These are phyloP conservation scores for Aegilops sharonensis DNA, from an alignment of 176 grass and related monocot species.

Conservation along the genomic window DNA sequence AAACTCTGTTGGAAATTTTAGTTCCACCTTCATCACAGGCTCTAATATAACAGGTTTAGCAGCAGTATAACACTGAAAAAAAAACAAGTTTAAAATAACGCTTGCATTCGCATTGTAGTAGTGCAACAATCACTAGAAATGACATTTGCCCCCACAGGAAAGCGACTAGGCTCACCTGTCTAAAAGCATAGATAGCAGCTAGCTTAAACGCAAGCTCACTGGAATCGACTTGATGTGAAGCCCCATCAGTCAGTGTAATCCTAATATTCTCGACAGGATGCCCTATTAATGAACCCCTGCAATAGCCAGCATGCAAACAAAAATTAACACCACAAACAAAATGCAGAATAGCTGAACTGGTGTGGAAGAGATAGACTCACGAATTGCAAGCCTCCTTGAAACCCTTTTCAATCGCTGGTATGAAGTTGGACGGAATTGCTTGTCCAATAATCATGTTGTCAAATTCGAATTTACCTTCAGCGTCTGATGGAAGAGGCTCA, in stretches of 20 bases:
- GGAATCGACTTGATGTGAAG: conserved; percentile 94
- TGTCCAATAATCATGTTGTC: conserved; percentile 92
- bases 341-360: conserved; percentile 9
- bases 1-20: conserved; percentile 95
- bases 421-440: conserved; percentile 89
- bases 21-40: conserved; percentile 96
- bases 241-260: conserved; percentile 85
- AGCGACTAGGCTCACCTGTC: conserved; percentile 59
- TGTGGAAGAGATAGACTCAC: conserved; percentile 37
- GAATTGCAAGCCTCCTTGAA: conserved; percentile 96
- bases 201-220: conserved; percentile 98
- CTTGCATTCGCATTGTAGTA: background rate
- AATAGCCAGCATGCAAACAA: conserved; percentile 21
- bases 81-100: conserved; percentile 17
- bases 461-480: conserved; percentile 84
- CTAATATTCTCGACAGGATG: conserved; percentile 87
- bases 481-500: conserved; percentile 78
- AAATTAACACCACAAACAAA: conserved; percentile 22
- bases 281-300: conserved; percentile 87
- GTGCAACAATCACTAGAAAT: conserved; percentile 4
- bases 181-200: conserved; percentile 96
- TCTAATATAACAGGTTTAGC: conserved; percentile 93
- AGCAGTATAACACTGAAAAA: conserved; percentile 70
- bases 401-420: conserved; percentile 97
- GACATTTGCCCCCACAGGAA: conserved; percentile 1